These are phyloP conservation scores for Abortiporus biennis DNA, from an alignment of 1,284 basidiomycete genomes.

Conservation along the genomic window DNA sequence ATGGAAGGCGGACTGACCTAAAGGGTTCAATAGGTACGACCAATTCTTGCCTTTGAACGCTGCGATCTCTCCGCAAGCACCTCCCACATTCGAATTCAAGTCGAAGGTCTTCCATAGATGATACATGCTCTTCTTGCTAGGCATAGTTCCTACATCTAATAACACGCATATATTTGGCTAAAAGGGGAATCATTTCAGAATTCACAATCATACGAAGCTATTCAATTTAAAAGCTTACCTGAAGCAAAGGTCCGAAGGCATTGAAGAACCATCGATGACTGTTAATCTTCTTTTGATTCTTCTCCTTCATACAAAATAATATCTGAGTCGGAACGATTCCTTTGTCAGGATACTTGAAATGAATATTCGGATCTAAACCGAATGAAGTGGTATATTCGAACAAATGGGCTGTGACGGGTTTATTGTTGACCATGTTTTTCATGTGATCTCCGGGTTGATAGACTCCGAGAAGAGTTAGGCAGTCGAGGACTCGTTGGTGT, in stretches of 20 bases:
- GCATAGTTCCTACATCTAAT: constrained; percentile 91
- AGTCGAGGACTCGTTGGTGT: constrained; percentile 92
- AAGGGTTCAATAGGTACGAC: constrained; percentile 75
- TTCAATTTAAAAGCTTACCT: constrained; percentile 39
- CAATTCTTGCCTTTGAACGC: constrained; percentile 89
- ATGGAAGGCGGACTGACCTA: constrained; percentile 49
- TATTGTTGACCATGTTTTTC: constrained; percentile 86
- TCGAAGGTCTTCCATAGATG: constrained; percentile 96
- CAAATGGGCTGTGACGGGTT: constrained; percentile 87
- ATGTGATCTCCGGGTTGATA: constrained; percentile 80
- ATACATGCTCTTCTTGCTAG: constrained; percentile 82
- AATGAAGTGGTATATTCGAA: constrained; percentile 97
- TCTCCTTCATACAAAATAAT: constrained; percentile 91
- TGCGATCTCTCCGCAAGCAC: constrained; percentile 94
- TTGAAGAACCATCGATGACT: constrained; percentile 96
- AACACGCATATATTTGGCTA: constrained; percentile 87
- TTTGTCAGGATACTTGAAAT: constrained; percentile 94
- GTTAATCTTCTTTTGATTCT: constrained; percentile 95
- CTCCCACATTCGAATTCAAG: constrained; percentile 87
- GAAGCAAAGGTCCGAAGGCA: constrained; percentile 70
- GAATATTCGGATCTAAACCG: constrained; percentile 80
- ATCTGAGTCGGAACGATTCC: constrained; percentile 93
- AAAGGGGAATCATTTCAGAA: not conserved
- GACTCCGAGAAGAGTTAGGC: constrained; percentile 75
- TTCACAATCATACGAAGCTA: not conserved